Conservation (phyloP, 75 land plant genomes). For the Selaginella moellendorffii region DNA sequence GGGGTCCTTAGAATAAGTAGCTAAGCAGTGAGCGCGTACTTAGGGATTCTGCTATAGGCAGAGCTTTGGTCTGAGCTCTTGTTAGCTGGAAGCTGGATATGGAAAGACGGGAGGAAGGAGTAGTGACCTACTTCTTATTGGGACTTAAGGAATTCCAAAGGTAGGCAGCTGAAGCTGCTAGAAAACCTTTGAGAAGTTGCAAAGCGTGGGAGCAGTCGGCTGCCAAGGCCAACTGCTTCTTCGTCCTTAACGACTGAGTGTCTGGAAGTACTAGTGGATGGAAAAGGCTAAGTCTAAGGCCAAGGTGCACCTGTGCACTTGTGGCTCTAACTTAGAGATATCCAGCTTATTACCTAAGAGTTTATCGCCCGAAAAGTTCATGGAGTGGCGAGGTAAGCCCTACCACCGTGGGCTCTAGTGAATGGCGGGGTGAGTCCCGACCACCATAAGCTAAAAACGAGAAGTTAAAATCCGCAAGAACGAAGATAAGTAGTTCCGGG, state of each 20-base stretch:
- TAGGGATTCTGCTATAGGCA: neutral
- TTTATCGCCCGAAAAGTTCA: neutral
- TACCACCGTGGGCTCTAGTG: neutral
- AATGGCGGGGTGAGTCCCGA: neutral
- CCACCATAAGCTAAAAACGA: neutral
- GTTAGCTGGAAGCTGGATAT: too few species aligned
- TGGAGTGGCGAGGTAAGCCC: neutral
- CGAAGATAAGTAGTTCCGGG: neutral
- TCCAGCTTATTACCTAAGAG: neutral
- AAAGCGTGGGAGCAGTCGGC: neutral
- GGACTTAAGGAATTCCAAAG: neutral
- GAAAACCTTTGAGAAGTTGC: neutral
- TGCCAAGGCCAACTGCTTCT: neutral
- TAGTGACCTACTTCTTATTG: neutral
- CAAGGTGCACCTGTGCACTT: neutral
- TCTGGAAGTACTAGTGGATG: neutral
- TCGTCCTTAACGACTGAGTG: neutral
- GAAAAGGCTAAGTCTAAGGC: neutral
- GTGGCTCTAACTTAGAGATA: neutral
- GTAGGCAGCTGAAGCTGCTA: neutral
- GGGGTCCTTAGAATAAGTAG: too few species aligned
- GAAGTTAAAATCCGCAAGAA: neutral
- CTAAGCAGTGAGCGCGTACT: neutral
- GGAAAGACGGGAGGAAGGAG: neutral
- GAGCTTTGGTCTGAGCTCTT: neutral